These are phyloP conservation scores for Medicago truncatula DNA, from an alignment of 306 rosid genomes.

Conservation along the genomic window MtrunA17r5.0-ANR NC_053045.1:60871001-60871500, in stretches of 20 bases:
- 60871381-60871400: slow-evolving; percentile 83
- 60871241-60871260: slow-evolving; percentile 74
- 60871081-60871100: slow-evolving; percentile 65
- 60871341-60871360: slow-evolving; percentile 71
- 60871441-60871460: slow-evolving; percentile 61
- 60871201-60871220: slow-evolving; percentile 81
- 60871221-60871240: slow-evolving; percentile 68
- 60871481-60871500: slow-evolving; percentile 78
- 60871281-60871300: slow-evolving; percentile 80
- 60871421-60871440: slow-evolving; percentile 80
- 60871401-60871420: slow-evolving; percentile 72
- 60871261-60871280: slow-evolving; percentile 66
- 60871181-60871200: slow-evolving; percentile 63
- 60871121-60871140: slow-evolving; percentile 52
- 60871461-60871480: slow-evolving; percentile 63
- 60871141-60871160: slow-evolving; percentile 69
- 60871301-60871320: slow-evolving; percentile 76
- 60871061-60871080: slow-evolving; percentile 52
- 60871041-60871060: slow-evolving; percentile 45
- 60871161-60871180: slow-evolving; percentile 70
- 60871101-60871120: slow-evolving; percentile 69
- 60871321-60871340: slow-evolving; percentile 84
- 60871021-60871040: slow-evolving; percentile 56
- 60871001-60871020: slow-evolving; percentile 67
- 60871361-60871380: slow-evolving; percentile 85